phyloP scores from a whole-genome alignment of 192 early-diverging fungal species.

The Coemansia sp. region DNA sequence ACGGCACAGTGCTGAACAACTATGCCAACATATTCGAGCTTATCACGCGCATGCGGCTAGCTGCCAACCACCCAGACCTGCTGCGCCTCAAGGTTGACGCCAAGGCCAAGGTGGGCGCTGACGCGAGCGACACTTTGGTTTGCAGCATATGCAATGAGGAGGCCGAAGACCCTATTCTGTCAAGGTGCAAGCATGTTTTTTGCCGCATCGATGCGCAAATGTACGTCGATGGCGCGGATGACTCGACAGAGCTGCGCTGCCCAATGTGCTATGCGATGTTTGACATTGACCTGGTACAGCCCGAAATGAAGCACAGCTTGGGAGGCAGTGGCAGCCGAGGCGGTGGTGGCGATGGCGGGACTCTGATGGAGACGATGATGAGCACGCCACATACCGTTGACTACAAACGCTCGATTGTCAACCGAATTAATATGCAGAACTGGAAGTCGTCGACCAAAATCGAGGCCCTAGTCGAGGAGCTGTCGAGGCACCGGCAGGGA shows the following conservation, averaged over 20 bases:
- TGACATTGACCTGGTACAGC: slow-evolving; percentile 69
- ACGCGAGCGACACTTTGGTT: slow-evolving; percentile 64
- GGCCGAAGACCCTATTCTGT: slow-evolving; percentile 78
- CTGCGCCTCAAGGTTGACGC: slow-evolving; percentile 57
- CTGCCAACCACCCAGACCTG: slow-evolving; percentile 84
- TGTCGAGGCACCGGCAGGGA: slow-evolving; percentile 65
- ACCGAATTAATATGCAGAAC: slow-evolving; percentile 79
- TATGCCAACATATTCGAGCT: slow-evolving; percentile 93
- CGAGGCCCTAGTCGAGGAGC: slow-evolving; percentile 87
- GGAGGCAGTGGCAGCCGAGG: neutral
- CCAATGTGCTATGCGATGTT: slow-evolving; percentile 75
- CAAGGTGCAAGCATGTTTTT: slow-evolving; percentile 85
- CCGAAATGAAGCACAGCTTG: slow-evolving; percentile 14
- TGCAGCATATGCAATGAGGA: slow-evolving; percentile 85
- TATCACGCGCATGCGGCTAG: slow-evolving; percentile 81
- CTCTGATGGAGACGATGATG: slow-evolving; percentile 44
- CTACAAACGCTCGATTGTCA: slow-evolving; percentile 73
- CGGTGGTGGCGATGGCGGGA: neutral
- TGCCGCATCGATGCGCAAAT: slow-evolving; percentile 76
- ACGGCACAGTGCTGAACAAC: slow-evolving; percentile 83
- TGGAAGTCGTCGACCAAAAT: slow-evolving; percentile 94
- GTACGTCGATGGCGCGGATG: slow-evolving; percentile 45
- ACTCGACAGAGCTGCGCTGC: slow-evolving; percentile 51
- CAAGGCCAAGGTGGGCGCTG: slow-evolving; percentile 26
- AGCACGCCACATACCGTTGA: slow-evolving; percentile 51